phyloP scores from a whole-genome alignment of 2,329 filamentous ascomycete species.

The Domatiomyces catenatus region DNA sequence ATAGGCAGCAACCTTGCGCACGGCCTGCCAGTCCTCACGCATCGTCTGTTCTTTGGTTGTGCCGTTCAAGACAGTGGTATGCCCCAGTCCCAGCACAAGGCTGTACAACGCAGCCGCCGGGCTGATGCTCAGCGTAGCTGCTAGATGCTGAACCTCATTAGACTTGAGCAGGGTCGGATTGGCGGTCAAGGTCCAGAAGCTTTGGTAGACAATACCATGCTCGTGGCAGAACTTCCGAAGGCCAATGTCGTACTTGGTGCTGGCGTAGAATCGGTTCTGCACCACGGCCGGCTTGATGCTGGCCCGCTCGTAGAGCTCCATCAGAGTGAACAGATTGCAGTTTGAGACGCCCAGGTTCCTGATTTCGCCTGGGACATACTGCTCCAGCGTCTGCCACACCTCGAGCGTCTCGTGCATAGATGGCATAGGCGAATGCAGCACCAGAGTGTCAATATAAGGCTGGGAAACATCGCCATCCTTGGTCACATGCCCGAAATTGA shows the following conservation, averaged over 20 bases:
- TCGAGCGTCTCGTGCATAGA: slow-evolving; percentile 39
- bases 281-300: slow-evolving; percentile 46
- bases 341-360: slow-evolving; percentile 63
- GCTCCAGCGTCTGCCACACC: slow-evolving; percentile 52
- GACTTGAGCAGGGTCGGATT: slow-evolving; percentile 38
- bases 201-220: slow-evolving; percentile 40
- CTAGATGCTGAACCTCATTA: slow-evolving; percentile 36
- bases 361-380: slow-evolving; percentile 49
- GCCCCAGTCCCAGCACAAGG: slow-evolving; percentile 38
- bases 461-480: slow-evolving; percentile 24
- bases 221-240: slow-evolving; percentile 43
- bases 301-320: slow-evolving; percentile 21
- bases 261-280: slow-evolving; percentile 58
- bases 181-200: slow-evolving; percentile 47
- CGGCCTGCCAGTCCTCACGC: slow-evolving; percentile 35
- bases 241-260: slow-evolving; percentile 43
- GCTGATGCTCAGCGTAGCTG: slow-evolving; percentile 27
- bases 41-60: slow-evolving; percentile 39
- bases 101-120: slow-evolving; percentile 38
- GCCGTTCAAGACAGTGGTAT: slow-evolving; percentile 39
- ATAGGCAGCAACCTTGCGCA: slow-evolving; percentile 28
- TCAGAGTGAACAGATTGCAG: slow-evolving; percentile 42
- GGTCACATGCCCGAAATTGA: slow-evolving; percentile 10
- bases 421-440: slow-evolving; percentile 43
- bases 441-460: slow-evolving; percentile 41